These are phyloP conservation scores for Gyromitra esculenta DNA, from an alignment of 2,329 filamentous ascomycete species.

Conservation along the genomic window DNA sequence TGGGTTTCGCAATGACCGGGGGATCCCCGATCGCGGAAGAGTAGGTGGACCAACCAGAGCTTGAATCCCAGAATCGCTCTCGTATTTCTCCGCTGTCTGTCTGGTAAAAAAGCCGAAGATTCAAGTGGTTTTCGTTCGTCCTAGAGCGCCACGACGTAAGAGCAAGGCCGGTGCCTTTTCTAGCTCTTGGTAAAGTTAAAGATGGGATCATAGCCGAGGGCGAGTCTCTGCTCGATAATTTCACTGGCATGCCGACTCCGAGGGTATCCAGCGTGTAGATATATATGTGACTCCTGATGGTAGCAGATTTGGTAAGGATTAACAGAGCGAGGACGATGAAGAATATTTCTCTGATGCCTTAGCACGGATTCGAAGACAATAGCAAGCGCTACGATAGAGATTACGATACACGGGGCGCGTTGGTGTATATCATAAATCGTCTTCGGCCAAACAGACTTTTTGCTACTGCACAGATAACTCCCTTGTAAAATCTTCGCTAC, in stretches of 20 bases:
- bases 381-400: neutral
- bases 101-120: constrained; percentile 15
- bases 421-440: neutral
- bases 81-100: constrained; percentile 7
- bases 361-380: neutral
- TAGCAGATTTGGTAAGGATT: neutral
- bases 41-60: neutral
- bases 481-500: too few relatives aligned
- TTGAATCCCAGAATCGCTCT: constrained; percentile 2
- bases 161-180: constrained; percentile 3
- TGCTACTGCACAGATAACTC: neutral
- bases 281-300: neutral
- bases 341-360: neutral
- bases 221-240: neutral
- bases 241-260: neutral
- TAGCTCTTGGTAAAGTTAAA: neutral
- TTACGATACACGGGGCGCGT: neutral
- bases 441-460: neutral
- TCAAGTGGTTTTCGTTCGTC: neutral
- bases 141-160: constrained; percentile 10
- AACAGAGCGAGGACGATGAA: neutral
- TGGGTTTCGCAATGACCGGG: neutral
- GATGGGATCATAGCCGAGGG: neutral
- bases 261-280: neutral
- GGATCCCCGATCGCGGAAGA: neutral